A percentile compares a stretch with the other conserved stretches of the same genome.
These are phyloP conservation scores for Baeospora myosura DNA, from an alignment of 1,284 basidiomycete species.

Conservation along the genomic window DNA sequence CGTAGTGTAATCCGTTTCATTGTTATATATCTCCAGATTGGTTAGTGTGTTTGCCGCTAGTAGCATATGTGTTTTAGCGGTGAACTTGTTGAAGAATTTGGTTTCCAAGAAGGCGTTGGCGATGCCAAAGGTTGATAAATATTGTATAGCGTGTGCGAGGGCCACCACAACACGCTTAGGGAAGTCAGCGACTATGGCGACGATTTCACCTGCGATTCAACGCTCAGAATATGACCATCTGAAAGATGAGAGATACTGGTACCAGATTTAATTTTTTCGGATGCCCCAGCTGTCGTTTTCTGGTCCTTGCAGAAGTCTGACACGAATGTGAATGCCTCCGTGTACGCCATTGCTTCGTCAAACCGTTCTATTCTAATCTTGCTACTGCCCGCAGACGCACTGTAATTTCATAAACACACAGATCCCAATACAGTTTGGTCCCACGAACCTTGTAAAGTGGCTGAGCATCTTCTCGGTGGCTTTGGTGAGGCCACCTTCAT, in stretches of 20 bases:
- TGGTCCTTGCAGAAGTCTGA: slow-evolving; percentile 67
- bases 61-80: slow-evolving; percentile 78
- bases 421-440: background rate
- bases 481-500: slow-evolving; percentile 53
- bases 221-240: background rate
- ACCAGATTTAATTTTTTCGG: slow-evolving; percentile 45
- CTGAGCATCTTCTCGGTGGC: slow-evolving; percentile 74
- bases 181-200: slow-evolving; percentile 65
- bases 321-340: slow-evolving; percentile 68
- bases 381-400: slow-evolving; percentile 29
- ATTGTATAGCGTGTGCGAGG: slow-evolving; percentile 69
- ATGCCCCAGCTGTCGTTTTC: slow-evolving; percentile 29
- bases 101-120: slow-evolving; percentile 71
- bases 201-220: slow-evolving; percentile 36
- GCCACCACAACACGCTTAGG: slow-evolving; percentile 71
- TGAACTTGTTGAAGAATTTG: slow-evolving; percentile 74
- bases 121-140: slow-evolving; percentile 73
- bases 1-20: slow-evolving; percentile 73
- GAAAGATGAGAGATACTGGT: slow-evolving; percentile 6
- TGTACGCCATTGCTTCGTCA: slow-evolving; percentile 49
- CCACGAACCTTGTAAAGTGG: slow-evolving; percentile 55
- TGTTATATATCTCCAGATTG: slow-evolving; percentile 90
- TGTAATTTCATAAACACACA: slow-evolving; percentile 16
- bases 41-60: slow-evolving; percentile 82
- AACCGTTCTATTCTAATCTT: slow-evolving; percentile 60